Evolutionary conservation across 495 filamentous ascomycete genomes (phyloP), one percentile per base, ranked within the genome.

Genomic region (Xylaria cubensis): DNA sequence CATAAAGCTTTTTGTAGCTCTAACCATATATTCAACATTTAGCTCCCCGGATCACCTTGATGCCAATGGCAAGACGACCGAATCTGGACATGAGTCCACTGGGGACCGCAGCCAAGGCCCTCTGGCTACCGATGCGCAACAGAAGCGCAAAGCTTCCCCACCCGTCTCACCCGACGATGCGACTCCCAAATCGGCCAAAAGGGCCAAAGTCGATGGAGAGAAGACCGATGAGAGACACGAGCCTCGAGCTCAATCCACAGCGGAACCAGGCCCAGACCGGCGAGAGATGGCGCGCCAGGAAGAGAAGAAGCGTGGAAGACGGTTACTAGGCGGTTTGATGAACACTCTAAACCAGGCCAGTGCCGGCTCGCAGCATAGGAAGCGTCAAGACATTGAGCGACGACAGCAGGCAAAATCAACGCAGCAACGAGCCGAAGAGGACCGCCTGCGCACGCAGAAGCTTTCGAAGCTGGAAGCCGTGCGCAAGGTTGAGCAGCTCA

Each of bases 321-420:
- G 96, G 66, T 87, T 99, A 77, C 97, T 98, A 83, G 96, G 96
- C 66, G 94, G 90, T 64, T 82, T 97, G 75, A 84, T 97, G 74
- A 94, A 91, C 79, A 95, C 94, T 66, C 89, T 98, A 71, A 95
- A 92, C 79, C 93, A 96, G 85, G 92, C 88, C 59, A 85, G 88
- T 75, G 89, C 93, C 50, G 86, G 80, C 76, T 79, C 83, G 41
- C 85, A 87, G 77, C 91, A 93, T 75, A 93, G 89, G 81, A 91
- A 90, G 74, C 89, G 95, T 65, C 89, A 88, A 71, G 95, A 99
- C 78, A 95, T 97, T 77, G 95, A 98, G 82, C 91, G 90, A 77
- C 92, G 92, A 77, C 93, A 96, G 80, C 91, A 94, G 80, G 93
- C 93, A 75, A 94, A 94, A 83, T 84, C 92, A 53, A 90, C 92